Evolutionary conservation across 2,329 filamentous ascomycete genomes (phyloP).

Genomic region (Sodiomyces alkalinus): DNA sequence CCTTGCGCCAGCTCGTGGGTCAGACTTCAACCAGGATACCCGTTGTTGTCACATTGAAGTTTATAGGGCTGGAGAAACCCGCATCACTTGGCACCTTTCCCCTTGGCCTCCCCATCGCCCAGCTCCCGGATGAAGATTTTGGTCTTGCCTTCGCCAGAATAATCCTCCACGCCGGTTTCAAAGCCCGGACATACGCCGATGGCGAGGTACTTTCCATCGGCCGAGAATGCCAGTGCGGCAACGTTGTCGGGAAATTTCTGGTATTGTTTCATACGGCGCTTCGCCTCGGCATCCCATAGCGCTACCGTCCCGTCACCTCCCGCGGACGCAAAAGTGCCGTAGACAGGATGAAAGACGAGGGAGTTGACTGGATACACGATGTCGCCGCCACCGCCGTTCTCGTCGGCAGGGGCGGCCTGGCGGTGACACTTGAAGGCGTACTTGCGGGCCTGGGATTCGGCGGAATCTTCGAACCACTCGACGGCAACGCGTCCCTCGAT

Average conservation of each 20-base stretch:
- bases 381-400: constrained; percentile 40
- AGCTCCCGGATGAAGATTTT: constrained; percentile 73
- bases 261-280: constrained; percentile 80
- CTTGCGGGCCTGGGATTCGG: constrained; percentile 78
- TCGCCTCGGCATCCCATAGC: constrained; percentile 82
- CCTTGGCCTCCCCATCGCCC: constrained; percentile 75
- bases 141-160: constrained; percentile 54
- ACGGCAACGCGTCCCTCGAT: constrained; percentile 95
- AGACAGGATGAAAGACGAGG: constrained; percentile 69
- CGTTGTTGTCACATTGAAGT: too few species aligned
- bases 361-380: constrained; percentile 88
- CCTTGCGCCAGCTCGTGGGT: constrained; percentile 2
- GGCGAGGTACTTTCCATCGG: constrained; percentile 63
- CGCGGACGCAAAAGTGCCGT: constrained; percentile 76
- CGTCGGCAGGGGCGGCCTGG: constrained; percentile 48
- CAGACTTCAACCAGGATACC: too few species aligned
- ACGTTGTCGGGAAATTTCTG: constrained; percentile 70
- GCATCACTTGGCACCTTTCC: constrained; percentile 55
- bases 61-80: background rate
- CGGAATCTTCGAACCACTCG: constrained; percentile 89
- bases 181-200: constrained; percentile 76
- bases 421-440: constrained; percentile 99
- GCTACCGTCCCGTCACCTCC: constrained; percentile 87
- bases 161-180: constrained; percentile 73
- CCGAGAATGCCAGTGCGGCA: constrained; percentile 61